Evolutionary conservation across 2,329 filamentous ascomycete species (phyloP).

Genomic region (Zarea fungicola): DNA sequence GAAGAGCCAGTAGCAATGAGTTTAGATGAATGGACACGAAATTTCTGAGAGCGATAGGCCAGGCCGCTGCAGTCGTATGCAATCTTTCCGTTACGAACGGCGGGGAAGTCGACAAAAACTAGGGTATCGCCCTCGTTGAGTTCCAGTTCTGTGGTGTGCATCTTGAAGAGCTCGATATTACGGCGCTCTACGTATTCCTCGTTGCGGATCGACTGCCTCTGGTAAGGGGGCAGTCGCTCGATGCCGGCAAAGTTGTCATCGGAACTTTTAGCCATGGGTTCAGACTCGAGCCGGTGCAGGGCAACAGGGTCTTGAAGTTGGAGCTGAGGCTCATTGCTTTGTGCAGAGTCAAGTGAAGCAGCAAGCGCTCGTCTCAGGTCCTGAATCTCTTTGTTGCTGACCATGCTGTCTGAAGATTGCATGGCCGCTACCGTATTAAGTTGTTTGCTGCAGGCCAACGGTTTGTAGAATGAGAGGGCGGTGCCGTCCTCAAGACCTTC

Average conservation of each 20-base stretch:
- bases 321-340: not conserved
- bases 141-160: slow-evolving; percentile 18
- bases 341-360: not conserved
- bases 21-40: slow-evolving; percentile 42
- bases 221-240: not conserved
- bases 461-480: too few relatives aligned
- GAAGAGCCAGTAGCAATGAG: slow-evolving; percentile 41
- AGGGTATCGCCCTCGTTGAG: slow-evolving; percentile 36
- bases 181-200: not conserved
- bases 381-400: too few relatives aligned
- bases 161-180: not conserved
- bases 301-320: too few relatives aligned
- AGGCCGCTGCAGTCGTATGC: slow-evolving; percentile 32
- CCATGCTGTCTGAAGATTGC: too few relatives aligned
- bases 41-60: slow-evolving; percentile 28
- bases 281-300: not conserved
- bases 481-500: too few relatives aligned
- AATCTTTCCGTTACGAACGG: slow-evolving; percentile 15
- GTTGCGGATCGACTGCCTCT: not conserved
- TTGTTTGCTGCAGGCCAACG: too few relatives aligned
- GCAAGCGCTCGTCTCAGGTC: not conserved
- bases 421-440: too few relatives aligned
- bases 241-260: not conserved
- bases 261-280: not conserved
- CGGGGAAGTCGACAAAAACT: slow-evolving; percentile 37